Base-by-base conservation (phyloP, 2,329 filamentous ascomycete genomes). In the Malbranchea zuffiana region DNA sequence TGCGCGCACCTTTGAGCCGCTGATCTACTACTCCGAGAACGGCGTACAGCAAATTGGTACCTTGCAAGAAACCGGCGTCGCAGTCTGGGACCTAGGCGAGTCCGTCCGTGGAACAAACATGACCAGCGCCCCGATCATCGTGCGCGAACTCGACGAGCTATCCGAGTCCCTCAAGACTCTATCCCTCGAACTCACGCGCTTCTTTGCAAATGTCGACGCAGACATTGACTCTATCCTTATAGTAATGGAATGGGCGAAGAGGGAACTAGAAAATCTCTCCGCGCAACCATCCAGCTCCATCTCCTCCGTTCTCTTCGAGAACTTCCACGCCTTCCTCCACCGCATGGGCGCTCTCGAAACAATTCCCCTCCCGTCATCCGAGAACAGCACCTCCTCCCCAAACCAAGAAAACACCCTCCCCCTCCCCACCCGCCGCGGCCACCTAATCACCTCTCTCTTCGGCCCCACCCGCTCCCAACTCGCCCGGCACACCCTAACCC, bases 211-310 rank as follows among this genome's bases (percentile, higher is more conserved):
- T 47, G 85, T 96, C 8, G 85, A 95, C 50, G 83, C 85, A 17
- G 88, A 95, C 52, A 82, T 96, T 49, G 88, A 95, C 55, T 80
- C 81, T 42, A 93, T 95, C 47, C 71, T 96, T 23, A 80, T 90
- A 43, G 85, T 92, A 35, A 95, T 96, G 86, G 85, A 94, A 55
- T 95, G 88, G 88, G 83, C 85, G 10, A 81, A 81, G 53, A 78
- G 86, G 46, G 86, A 95, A 57, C 74, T 96, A 10, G 69, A 77
- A 42, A 77, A 78, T 30, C 65, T 90, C 39, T 73, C 76, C 43
- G 67, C 68, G 15, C 63, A 72, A 13, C 74, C 77, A 5, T 70
- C 73, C 1, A 74, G 72, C 28, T 71, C 76, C 2, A 63, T 92
- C 15, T 74, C 79, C 12, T 75, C 76, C 8, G 56, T 63, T n/a